Base-by-base conservation (phyloP, 176 grass and related monocot species). In the Hyparrhenia diplandra region DNA sequence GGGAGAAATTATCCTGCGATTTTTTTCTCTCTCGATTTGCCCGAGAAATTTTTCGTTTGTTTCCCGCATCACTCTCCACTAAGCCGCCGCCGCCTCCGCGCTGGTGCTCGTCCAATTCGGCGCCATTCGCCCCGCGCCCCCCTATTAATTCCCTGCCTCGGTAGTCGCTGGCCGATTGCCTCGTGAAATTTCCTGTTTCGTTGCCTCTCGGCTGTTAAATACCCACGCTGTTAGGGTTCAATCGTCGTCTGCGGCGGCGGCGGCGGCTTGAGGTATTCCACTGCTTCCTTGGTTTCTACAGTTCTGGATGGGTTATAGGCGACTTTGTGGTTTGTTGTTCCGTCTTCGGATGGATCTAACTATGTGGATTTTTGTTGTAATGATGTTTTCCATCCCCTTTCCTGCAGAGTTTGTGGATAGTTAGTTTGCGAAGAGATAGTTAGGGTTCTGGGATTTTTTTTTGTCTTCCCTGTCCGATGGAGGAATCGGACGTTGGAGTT, bases 21-120 rank as follows among this genome's bases (percentile, higher is more conserved):
- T 64, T 83, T 16, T 16, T 14, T 4, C 71, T 58, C 34, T 49
- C 83, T 79, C 88, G 88, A 69, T 79, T 90, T 78, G 31, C 34
- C 88, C 88, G 67, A 90, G 17, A n/a, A 10, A 3, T 13, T 74
- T 83, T 69, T 79, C 8, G 61, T 82, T 82, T 90, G 74, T 79
- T 74, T 86, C 83, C 42, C 10, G 79, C 84, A 90, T 86, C 79
- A 75, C 74, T 86, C 74, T 46, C 79, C 88, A 83, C 84, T 79
- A 83, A 68, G 88, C 84, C 45, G 59, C 67, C 46, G 25, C 49
- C 58, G 27, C 68, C 62, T 36, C 39, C 5, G 29, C 74, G 37
- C 74, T 49, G 60, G 67, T 51, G 73, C 74, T 86, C 46, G 73
- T 89, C 74, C 46, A 34, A 67, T 89, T 58, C 66, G 83, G 37